Conservation (phyloP, 306 rosid species). For the Cicer arietinum region DNA sequence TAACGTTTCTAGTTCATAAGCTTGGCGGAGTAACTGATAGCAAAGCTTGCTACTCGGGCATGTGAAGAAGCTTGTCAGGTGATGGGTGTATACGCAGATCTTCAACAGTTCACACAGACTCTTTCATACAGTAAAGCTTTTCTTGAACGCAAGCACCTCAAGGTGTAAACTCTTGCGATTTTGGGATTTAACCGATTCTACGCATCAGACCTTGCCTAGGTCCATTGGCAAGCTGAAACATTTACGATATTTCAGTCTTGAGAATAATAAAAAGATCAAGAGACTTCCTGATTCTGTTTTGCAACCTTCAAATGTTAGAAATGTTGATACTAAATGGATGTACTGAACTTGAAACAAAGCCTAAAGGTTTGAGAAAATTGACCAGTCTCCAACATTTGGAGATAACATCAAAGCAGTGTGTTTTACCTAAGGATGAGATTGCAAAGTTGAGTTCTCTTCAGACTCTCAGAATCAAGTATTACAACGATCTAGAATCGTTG, state of each 20-base stretch:
- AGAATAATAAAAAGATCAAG: slow-evolving; percentile 31
- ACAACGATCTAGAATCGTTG: slow-evolving; percentile 24
- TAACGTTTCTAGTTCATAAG: no score
- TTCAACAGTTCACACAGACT: slow-evolving; percentile 17
- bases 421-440: slow-evolving; percentile 35
- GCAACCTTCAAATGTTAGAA: slow-evolving; percentile 46
- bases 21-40: not conserved
- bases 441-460: slow-evolving; percentile 36
- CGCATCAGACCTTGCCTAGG: not conserved
- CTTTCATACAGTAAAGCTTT: slow-evolving; percentile 33
- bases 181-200: slow-evolving; percentile 36
- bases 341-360: slow-evolving; percentile 37
- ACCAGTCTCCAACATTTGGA: slow-evolving; percentile 38
- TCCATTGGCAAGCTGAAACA: slow-evolving; percentile 14
- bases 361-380: not conserved
- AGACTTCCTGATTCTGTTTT: slow-evolving; percentile 43
- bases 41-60: slow-evolving; percentile 26
- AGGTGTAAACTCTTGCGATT: not conserved
- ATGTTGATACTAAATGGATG: slow-evolving; percentile 36
- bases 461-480: not conserved
- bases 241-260: slow-evolving; percentile 29
- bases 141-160: not conserved
- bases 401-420: slow-evolving; percentile 31
- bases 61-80: slow-evolving; percentile 32
- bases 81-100: slow-evolving; percentile 18